Evolutionary conservation across 2,329 filamentous ascomycete species (phyloP).

Genomic region (Ophiostoma populinum): DNA sequence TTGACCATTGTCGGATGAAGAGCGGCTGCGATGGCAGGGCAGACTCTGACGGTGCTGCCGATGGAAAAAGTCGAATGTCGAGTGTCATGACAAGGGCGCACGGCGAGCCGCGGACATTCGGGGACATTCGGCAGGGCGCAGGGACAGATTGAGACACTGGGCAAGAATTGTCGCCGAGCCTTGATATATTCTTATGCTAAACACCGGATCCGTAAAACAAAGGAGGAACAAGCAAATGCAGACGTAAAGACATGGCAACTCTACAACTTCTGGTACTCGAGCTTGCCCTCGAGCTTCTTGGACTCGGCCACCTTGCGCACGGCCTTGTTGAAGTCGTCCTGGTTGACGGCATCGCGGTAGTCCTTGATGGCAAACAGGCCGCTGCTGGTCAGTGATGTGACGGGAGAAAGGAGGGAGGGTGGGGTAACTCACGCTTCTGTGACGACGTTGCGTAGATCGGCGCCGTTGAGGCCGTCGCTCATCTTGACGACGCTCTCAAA

Average conservation of each 20-base stretch:
- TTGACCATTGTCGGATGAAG: too few species aligned
- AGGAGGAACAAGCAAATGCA: background rate
- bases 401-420: background rate
- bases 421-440: constrained; percentile 76
- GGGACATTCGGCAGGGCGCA: too few species aligned
- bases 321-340: constrained; percentile 98
- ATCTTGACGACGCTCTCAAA: constrained; percentile 99
- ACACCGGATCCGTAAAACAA: too few species aligned
- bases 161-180: too few species aligned
- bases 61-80: too few species aligned
- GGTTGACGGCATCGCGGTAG: constrained; percentile 87
- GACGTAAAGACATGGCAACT: background rate
- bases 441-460: constrained; percentile 91
- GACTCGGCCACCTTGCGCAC: constrained; percentile 92
- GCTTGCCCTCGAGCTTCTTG: constrained; percentile 97
- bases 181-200: too few species aligned
- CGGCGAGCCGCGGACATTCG: too few species aligned
- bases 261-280: constrained; percentile 92
- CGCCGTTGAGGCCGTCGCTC: constrained; percentile 95
- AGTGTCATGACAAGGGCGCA: too few species aligned
- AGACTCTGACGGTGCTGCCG: too few species aligned
- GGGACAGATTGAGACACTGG: too few species aligned
- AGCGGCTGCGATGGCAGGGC: too few species aligned
- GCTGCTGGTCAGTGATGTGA: constrained; percentile 26
- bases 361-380: constrained; percentile 97